Evolutionary conservation across 1,284 basidiomycete genomes (phyloP).

Genomic region (Tilletia caries): DNA sequence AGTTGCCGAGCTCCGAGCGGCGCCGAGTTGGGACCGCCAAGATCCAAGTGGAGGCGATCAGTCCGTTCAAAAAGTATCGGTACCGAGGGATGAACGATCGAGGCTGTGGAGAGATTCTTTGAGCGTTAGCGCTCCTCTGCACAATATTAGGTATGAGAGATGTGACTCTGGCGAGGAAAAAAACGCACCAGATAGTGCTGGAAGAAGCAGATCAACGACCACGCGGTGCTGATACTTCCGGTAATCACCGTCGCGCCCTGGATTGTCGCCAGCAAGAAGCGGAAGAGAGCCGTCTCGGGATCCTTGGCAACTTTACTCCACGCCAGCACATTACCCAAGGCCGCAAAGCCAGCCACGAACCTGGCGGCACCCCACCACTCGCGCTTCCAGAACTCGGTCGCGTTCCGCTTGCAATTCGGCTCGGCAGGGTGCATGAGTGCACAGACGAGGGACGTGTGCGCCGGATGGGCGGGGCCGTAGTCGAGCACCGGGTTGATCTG

Average conservation of each 20-base stretch:
- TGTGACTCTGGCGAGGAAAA: background rate
- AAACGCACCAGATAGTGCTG: conserved; percentile 34
- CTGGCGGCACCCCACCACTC: conserved; percentile 41
- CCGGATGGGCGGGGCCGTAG: conserved; percentile 43
- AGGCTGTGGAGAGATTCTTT: conserved; percentile 16
- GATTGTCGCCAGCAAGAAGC: conserved; percentile 28
- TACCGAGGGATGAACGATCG: conserved; percentile 28
- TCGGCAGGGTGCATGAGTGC: conserved; percentile 42
- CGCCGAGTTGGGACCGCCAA: conserved; percentile 31
- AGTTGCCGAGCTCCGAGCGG: conserved; percentile 29
- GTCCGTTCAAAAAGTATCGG: conserved; percentile 42
- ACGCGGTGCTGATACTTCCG: conserved; percentile 40
- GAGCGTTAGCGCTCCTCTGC: background rate
- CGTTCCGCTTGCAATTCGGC: conserved; percentile 34
- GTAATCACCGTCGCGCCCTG: conserved; percentile 48
- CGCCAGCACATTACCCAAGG: conserved; percentile 23
- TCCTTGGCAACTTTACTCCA: conserved; percentile 31
- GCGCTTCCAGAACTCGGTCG: conserved; percentile 27
- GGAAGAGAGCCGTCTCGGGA: conserved; percentile 42
- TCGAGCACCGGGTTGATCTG: conserved; percentile 44
- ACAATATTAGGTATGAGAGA: too few relatives aligned
- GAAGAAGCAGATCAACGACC: conserved; percentile 42
- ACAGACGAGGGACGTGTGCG: conserved; percentile 36
- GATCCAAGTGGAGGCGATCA: conserved; percentile 38
- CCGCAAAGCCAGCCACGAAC: conserved; percentile 36